These are phyloP conservation scores for Tricholomella constricta DNA, from an alignment of 768 basidiomycete genomes.

Conservation along the genomic window DNA sequence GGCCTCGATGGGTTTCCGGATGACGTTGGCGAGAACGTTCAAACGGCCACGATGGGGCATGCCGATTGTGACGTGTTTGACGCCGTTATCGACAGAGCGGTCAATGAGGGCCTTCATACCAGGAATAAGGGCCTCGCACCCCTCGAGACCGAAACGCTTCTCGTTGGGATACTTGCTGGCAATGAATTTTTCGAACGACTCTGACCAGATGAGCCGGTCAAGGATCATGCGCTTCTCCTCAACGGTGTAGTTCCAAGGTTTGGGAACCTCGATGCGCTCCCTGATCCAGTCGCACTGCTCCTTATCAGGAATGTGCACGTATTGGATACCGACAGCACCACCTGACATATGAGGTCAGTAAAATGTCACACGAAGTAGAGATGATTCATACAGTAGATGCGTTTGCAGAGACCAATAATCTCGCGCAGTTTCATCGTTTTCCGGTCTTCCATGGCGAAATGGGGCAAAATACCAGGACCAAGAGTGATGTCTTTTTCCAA, in stretches of 20 bases:
- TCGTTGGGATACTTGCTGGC: constrained; percentile 99
- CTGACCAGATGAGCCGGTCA: constrained; percentile 99
- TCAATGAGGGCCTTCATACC: constrained; percentile 99
- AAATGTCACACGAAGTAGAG: neutral
- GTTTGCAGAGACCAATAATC: constrained; percentile 86
- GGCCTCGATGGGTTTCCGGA: constrained; percentile 97
- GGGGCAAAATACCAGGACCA: constrained; percentile 94
- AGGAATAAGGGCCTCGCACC: constrained; percentile 95
- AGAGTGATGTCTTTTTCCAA: constrained; percentile 93
- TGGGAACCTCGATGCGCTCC: constrained; percentile 91
- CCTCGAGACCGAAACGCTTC: constrained; percentile 98
- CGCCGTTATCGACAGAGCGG: constrained; percentile 93
- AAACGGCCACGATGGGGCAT: constrained; percentile 99
- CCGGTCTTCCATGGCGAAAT: constrained; percentile 86
- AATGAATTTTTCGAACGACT: constrained; percentile 98
- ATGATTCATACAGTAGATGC: constrained; percentile 84
- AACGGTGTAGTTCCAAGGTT: constrained; percentile 96
- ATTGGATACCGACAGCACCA: constrained; percentile 87
- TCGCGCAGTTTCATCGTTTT: constrained; percentile 89
- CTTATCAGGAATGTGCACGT: constrained; percentile 96
- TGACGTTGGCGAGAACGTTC: constrained; percentile 97
- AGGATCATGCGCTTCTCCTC: constrained; percentile 99
- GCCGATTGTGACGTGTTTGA: constrained; percentile 95
- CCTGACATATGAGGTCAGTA: constrained; percentile 43
- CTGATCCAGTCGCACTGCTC: constrained; percentile 99